A percentile compares a stretch with the other conserved stretches of the same genome.
Evolutionary conservation across 495 filamentous ascomycete species (phyloP).

Genomic region (Xylaria longipes): DNA sequence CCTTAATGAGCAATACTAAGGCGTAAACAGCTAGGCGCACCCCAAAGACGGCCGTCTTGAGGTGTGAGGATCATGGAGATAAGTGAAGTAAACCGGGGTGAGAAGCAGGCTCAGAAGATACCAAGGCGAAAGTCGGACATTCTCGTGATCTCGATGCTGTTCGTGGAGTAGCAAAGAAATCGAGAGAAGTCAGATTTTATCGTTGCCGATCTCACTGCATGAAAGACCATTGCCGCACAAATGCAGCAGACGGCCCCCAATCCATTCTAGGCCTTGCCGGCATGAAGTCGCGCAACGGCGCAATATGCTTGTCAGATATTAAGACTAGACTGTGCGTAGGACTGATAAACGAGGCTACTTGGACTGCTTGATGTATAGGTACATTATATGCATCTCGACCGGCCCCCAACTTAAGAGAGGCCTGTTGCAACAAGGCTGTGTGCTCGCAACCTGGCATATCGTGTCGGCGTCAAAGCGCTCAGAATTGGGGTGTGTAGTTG

Average conservation of each 20-base stretch:
- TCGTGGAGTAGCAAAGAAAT: neutral
- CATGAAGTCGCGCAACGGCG: neutral
- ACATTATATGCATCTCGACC: neutral
- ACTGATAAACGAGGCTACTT: constrained; percentile 9
- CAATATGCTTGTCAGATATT: neutral
- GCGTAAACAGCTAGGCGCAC: neutral
- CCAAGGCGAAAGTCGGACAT: neutral
- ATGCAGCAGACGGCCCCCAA: constrained; percentile 17
- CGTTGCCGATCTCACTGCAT: constrained; percentile 2
- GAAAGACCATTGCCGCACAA: neutral
- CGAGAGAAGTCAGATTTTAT: neutral
- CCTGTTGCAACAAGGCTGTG: neutral
- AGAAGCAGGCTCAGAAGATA: neutral
- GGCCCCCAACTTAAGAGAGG: neutral
- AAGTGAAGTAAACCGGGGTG: neutral
- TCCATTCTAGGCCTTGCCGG: neutral
- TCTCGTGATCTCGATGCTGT: neutral
- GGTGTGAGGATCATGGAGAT: neutral
- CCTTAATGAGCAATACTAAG: neutral
- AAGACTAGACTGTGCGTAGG: neutral
- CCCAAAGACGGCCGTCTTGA: neutral
- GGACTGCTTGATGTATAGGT: neutral
- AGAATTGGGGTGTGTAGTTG: neutral
- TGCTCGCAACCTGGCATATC: neutral
- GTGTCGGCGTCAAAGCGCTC: neutral